Conservation (phyloP, 1,139 yeast genomes). For the Kodamaea alishanica region DNA sequence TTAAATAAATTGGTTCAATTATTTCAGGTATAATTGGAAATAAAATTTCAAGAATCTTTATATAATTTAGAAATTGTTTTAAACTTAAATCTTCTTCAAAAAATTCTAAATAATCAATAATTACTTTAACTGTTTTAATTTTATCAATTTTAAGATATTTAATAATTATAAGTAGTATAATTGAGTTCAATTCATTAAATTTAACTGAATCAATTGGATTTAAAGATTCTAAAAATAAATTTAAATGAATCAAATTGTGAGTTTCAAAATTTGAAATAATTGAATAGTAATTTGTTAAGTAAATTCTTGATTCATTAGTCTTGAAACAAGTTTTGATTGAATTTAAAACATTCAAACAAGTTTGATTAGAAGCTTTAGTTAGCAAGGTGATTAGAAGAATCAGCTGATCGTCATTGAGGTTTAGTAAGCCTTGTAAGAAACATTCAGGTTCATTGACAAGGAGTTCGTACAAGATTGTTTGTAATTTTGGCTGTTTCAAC, state of each 20-base stretch:
- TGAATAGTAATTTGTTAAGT: constrained; percentile 18
- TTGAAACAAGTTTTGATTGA: constrained; percentile 2
- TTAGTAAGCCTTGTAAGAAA: constrained; percentile 18
- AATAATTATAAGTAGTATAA: constrained; percentile 24
- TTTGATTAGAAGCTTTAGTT: constrained; percentile 5
- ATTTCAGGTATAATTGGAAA: constrained; percentile 28
- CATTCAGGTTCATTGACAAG: constrained; percentile 18
- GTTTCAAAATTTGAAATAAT: constrained; percentile 20
- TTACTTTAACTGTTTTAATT: constrained; percentile 15
- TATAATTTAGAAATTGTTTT: constrained; percentile 20
- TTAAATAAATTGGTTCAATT: constrained; percentile 19
- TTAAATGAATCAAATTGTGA: constrained; percentile 22
- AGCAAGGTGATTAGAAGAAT: constrained; percentile 15
- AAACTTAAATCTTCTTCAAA: constrained; percentile 15
- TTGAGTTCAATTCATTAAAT: constrained; percentile 14
- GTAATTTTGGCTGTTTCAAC: background rate
- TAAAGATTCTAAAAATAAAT: constrained; percentile 21
- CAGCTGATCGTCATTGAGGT: constrained; percentile 18
- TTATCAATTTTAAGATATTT: constrained; percentile 21
- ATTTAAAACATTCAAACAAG: constrained; percentile 14
- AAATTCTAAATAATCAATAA: constrained; percentile 26
- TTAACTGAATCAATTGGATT: constrained; percentile 14
- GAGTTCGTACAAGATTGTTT: constrained; percentile 10
- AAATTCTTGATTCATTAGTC: constrained; percentile 3
- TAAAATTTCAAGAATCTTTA: constrained; percentile 19